Base-by-base conservation (phyloP, 345 rosid species). In the Gossypium bickii region DNA sequence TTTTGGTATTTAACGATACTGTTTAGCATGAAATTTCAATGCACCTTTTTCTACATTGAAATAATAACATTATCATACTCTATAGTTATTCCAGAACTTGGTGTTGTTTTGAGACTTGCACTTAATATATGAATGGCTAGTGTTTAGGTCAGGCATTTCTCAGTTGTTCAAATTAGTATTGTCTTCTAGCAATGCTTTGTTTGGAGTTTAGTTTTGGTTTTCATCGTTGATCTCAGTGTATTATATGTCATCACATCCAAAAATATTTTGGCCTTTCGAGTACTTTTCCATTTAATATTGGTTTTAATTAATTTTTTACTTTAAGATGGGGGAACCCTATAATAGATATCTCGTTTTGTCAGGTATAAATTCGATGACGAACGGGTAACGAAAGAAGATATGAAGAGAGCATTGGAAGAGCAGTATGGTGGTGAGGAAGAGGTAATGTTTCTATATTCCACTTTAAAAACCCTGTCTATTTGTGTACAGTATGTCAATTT, bases 361-460 rank as follows among this genome's bases (percentile, higher is more conserved):
- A 95, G 99, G 99, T 95, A 80, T 82, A 95, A 93, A 78, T 93
- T 95, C 83, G 99, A 95, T 72, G 99, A 95, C 87, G 99, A 95
- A 74, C 89, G 99, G 61, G 99, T 95, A 73, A 95, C 99, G 12
- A 95, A 95, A 83, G 99, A 93, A 87, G 96, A 91, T 73, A 71
- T 83, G 75, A 91, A 90, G 80, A 93, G 93, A 82, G 98, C 98
- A 73, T 79, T 94, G 79, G 99, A 94, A 76, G 99, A 93, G 82
- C 99, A 95, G 79, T 95, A 95, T 85, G 99, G 99, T 60, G 99
- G 99, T 67, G 99, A 95, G 81, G 99, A 95, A 83, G 99, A 95
- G 98, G 99, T 95, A 79, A 16, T 45, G 49, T 73, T 75, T 78
- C 44, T 43, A 51, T 25, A 57, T 53, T 22, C 64, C 41, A 56